phyloP scores from a whole-genome alignment of 2,329 filamentous ascomycete species.

The Xylariaceae sp. region DNA sequence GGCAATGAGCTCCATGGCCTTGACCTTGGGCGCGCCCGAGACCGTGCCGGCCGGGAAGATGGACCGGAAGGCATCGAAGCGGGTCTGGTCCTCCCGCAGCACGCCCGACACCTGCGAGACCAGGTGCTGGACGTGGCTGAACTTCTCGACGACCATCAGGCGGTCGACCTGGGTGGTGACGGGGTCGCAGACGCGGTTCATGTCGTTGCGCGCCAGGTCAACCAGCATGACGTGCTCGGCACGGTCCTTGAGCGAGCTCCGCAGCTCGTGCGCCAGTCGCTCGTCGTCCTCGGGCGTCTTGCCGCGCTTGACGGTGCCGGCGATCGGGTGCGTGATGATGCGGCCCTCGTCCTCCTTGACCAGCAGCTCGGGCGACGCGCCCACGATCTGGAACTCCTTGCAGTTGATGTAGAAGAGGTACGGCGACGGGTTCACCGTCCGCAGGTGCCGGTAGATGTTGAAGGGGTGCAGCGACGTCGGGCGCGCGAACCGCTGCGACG shows the following conservation, averaged over 20 bases:
- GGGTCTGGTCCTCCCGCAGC: constrained; percentile 75
- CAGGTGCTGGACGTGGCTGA: constrained; percentile 95
- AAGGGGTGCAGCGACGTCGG: constrained; percentile 92
- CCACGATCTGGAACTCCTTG: constrained; percentile 87
- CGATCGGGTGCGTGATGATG: constrained; percentile 95
- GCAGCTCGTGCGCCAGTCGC: constrained; percentile 70
- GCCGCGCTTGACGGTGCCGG: constrained; percentile 88
- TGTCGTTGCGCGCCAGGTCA: constrained; percentile 90
- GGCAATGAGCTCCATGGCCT: constrained; percentile 94
- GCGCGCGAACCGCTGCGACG: constrained; percentile 86
- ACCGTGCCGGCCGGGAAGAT: constrained; percentile 98
- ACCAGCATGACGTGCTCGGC: constrained; percentile 98
- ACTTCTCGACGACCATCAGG: constrained; percentile 89
- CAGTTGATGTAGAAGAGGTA: constrained; percentile 97
- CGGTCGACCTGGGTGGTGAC: constrained; percentile 85
- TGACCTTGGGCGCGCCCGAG: constrained; percentile 90
- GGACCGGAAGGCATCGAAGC: constrained; percentile 92
- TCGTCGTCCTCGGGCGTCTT: constrained; percentile 78
- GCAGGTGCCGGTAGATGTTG: constrained; percentile 94
- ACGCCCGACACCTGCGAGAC: constrained; percentile 93
- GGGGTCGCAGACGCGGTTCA: constrained; percentile 93
- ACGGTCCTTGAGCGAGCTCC: constrained; percentile 80
- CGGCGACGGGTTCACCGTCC: constrained; percentile 95
- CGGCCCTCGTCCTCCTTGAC: constrained; percentile 84
- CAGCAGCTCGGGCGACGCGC: constrained; percentile 89